Base-by-base conservation (phyloP, 805 yeast genomes). In the Ogataea minuta region DNA sequence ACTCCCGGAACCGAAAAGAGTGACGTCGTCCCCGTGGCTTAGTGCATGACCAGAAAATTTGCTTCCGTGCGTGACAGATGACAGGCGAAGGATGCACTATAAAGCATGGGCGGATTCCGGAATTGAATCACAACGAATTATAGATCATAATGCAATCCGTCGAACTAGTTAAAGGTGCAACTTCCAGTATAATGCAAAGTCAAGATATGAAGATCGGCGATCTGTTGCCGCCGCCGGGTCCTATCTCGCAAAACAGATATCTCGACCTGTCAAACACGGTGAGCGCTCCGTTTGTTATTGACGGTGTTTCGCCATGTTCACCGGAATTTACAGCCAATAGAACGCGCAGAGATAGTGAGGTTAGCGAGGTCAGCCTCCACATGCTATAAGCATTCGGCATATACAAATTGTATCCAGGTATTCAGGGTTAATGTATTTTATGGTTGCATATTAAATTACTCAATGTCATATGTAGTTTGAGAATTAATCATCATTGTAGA, bases 211-310 rank as follows among this genome's bases (percentile, higher is more conserved):
- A 33, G 31, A 21, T 32, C 12, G 32, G 26, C 14, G 38, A 33
- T 6, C 20, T 33, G 25, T 15, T 28, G 15, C 30, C 34, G 11
- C 6, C n/a, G 16, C n/a, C 34, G 9, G 28, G 14, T 6, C 19
- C 11, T 9, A 14, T 9, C 8, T 10, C 16, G 9, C 25, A 33
- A n/a, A 44, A 46, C 64, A 48, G 66, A 49, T 80, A 76, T 60
- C 68, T 81, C 59, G 67, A 71, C 32, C 69, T 81, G 59, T 70
- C 81, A 27, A 70, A 77, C 37, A 78, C 77, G 45, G 62, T 71
- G 35, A 69, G 76, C 42, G 68, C 74, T 60, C 87, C 89, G 49
- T 81, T 80, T 53, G 71, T 81, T 39, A 79, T 81, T 53, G 80
- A 81, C 53, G 63, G 74, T 45, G 70, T 79, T 31, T 79, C 86